A percentile compares a stretch with the other conserved stretches of the same genome.
Evolutionary conservation across 257 asterid genomes (phyloP).

Genomic region (Rhazya stricta): DNA sequence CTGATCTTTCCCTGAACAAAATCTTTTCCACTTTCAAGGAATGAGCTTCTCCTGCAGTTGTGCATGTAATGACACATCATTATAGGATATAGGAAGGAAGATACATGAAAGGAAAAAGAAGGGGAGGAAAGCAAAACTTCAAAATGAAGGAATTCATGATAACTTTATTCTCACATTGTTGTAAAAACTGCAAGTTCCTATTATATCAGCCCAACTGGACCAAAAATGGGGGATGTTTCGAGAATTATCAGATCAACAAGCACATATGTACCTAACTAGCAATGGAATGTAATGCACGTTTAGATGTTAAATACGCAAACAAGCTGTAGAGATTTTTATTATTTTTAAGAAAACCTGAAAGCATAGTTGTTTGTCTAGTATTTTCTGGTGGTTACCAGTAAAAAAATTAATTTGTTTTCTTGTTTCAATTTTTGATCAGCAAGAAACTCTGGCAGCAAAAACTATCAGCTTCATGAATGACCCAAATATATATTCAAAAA

Average conservation of each 20-base stretch:
- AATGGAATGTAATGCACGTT: not conserved
- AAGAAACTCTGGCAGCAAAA: not conserved
- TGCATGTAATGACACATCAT: not conserved
- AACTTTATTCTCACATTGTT: not conserved
- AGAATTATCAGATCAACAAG: not conserved
- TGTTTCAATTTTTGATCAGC: not conserved
- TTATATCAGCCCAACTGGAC: not conserved
- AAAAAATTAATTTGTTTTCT: not conserved
- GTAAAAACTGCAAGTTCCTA: not conserved
- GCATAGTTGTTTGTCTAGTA: not conserved
- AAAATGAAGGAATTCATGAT: not conserved
- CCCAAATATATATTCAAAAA: not conserved
- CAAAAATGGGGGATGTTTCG: not conserved
- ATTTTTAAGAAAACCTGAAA: not conserved
- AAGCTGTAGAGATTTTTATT: not conserved
- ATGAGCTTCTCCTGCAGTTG: slow-evolving; percentile 81
- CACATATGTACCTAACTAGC: not conserved
- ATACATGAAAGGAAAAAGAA: not conserved
- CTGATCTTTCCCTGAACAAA: slow-evolving; percentile 71
- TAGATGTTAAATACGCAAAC: not conserved
- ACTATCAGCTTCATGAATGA: not conserved
- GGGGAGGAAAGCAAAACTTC: not conserved
- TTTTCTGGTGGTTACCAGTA: not conserved
- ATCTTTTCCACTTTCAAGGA: slow-evolving; percentile 72
- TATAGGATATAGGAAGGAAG: not conserved